A percentile compares a stretch with the other conserved stretches of the same genome.
Conservation (phyloP, 202 grass and related monocot genomes). For the Alloteropsis angusta region DNA sequence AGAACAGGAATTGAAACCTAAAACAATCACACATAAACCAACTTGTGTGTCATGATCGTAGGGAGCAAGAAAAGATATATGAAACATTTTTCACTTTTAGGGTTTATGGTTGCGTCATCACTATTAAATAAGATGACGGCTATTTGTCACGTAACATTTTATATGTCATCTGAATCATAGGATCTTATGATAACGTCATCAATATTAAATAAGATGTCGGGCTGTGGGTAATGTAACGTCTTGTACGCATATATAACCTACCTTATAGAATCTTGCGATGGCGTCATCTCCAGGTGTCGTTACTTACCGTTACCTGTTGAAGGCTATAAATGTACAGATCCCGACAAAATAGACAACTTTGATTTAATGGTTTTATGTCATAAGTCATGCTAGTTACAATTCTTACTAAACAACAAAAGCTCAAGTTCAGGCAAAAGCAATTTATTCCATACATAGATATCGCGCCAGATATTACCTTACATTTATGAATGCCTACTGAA, state of each 20-base stretch:
- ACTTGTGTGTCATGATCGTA: neutral
- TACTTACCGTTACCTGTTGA: neutral
- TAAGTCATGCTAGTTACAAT: neutral
- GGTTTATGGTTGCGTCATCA: neutral
- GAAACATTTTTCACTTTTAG: neutral
- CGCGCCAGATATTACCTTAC: neutral
- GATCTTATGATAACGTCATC: neutral
- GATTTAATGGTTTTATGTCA: neutral
- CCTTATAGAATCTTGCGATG: no score
- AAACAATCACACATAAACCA: neutral
- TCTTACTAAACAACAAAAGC: neutral
- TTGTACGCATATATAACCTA: neutral
- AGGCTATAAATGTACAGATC: neutral
- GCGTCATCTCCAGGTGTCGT: neutral
- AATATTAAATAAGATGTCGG: neutral
- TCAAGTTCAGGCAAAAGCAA: neutral
- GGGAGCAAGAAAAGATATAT: neutral
- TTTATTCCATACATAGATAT: neutral
- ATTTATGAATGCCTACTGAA: neutral
- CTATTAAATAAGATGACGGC: neutral
- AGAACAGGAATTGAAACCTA: neutral
- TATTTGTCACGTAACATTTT: neutral
- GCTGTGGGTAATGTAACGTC: neutral
- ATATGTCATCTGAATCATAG: neutral
- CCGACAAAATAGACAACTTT: neutral